phyloP scores from a whole-genome alignment of 2,329 filamentous ascomycete genomes.

The Fusarium clavum region DNA sequence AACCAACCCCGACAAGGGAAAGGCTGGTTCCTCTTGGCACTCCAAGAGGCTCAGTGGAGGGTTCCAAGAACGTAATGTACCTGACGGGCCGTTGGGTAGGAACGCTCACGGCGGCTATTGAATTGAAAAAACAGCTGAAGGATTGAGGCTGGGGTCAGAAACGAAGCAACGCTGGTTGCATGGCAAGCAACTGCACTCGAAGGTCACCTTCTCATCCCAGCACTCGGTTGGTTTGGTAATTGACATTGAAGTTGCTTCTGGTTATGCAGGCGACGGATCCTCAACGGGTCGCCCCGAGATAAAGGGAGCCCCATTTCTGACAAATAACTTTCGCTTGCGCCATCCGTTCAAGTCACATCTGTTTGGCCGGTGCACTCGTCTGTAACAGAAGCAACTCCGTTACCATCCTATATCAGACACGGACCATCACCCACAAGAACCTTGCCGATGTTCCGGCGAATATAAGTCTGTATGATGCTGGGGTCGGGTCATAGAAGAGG shows the following conservation, averaged over 20 bases:
- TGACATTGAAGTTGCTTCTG: conserved; percentile 6
- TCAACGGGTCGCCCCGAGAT: conserved; percentile 34
- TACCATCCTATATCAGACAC: neutral
- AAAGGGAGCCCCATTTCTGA: conserved; percentile 6
- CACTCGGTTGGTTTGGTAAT: neutral
- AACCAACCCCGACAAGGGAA: conserved; percentile 38
- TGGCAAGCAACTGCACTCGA: neutral
- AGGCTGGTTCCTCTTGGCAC: conserved; percentile 31
- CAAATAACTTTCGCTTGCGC: conserved; percentile 2
- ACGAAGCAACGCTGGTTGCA: neutral
- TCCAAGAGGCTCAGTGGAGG: conserved; percentile 16
- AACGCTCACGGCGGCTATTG: conserved; percentile 29
- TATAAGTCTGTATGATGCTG: conserved; percentile 6
- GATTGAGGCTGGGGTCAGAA: neutral
- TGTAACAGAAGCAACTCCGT: neutral
- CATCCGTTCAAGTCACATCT: neutral
- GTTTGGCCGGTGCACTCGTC: neutral
- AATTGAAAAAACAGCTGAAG: neutral
- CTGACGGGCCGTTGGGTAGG: conserved; percentile 19
- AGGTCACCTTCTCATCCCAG: neutral
- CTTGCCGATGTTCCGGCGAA: conserved; percentile 5
- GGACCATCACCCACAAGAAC: conserved; percentile 2
- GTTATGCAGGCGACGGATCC: conserved; percentile 13
- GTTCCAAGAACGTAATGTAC: conserved; percentile 32
- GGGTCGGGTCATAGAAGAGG: conserved; percentile 8